phyloP scores from a whole-genome alignment of 179 eudicot genomes.

The Spinacia oleracea region DNA sequence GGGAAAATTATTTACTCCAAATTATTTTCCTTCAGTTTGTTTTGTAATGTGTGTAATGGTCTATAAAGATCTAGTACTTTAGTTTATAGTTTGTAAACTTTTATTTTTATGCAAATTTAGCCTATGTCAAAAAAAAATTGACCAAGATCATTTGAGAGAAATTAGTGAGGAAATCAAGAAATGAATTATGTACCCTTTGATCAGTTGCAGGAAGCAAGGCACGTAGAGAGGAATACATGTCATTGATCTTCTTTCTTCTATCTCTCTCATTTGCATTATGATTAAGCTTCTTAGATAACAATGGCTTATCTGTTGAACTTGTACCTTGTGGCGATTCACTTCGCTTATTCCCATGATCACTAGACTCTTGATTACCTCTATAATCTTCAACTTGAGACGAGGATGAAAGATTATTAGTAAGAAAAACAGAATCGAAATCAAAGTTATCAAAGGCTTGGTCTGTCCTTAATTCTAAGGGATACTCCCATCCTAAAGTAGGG shows the following conservation, averaged over 20 bases:
- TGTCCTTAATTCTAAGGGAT: slow-evolving; percentile 22
- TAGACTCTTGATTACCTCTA: neutral
- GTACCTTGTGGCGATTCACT: slow-evolving; percentile 21
- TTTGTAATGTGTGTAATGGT: too few species aligned
- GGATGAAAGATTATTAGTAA: slow-evolving; percentile 21
- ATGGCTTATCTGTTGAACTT: slow-evolving; percentile 14
- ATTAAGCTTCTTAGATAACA: slow-evolving; percentile 46
- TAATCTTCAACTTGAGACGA: slow-evolving; percentile 3
- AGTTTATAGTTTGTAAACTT: too few species aligned
- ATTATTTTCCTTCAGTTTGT: neutral
- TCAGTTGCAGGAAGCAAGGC: slow-evolving; percentile 48
- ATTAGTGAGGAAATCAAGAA: neutral
- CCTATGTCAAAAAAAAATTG: too few species aligned
- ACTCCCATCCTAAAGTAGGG: slow-evolving; percentile 27
- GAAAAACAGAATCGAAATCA: slow-evolving; percentile 10
- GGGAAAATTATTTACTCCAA: too few species aligned
- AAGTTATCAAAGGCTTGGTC: slow-evolving; percentile 16
- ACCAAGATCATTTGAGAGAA: too few species aligned
- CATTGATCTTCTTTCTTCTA: slow-evolving; percentile 63
- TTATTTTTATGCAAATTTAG: too few species aligned
- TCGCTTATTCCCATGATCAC: neutral
- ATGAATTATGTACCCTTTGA: slow-evolving; percentile 34
- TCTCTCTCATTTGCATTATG: slow-evolving; percentile 81
- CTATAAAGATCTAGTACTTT: too few species aligned
- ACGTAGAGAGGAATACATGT: slow-evolving; percentile 58